Conservation (phyloP, 345 rosid species). For the Eutrema yunnanense region DNA sequence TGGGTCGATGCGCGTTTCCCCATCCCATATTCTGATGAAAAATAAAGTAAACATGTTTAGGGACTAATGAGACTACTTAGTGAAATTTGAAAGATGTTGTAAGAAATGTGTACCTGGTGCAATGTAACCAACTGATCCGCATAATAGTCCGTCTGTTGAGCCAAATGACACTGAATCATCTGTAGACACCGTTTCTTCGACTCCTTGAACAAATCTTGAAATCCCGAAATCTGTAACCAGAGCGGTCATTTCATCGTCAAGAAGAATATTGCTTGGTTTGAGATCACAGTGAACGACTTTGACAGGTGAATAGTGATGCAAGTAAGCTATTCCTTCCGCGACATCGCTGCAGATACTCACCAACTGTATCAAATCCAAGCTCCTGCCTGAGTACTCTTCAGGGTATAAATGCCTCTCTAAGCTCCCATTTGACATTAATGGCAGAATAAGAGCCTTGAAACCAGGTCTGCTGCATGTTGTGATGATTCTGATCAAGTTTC, state of each 20-base stretch:
- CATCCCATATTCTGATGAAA: slow-evolving; percentile 69
- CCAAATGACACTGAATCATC: slow-evolving; percentile 50
- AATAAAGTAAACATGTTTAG: background rate
- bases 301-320: slow-evolving; percentile 78
- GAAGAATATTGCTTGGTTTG: slow-evolving; percentile 91
- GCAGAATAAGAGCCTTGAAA: slow-evolving; percentile 84
- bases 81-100: background rate
- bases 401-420: slow-evolving; percentile 71
- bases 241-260: slow-evolving; percentile 83
- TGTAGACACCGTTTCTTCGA: slow-evolving; percentile 30
- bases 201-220: slow-evolving; percentile 49
- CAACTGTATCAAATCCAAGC: slow-evolving; percentile 59
- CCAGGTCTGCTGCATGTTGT: slow-evolving; percentile 82
- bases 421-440: slow-evolving; percentile 86
- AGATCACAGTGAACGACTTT: slow-evolving; percentile 94
- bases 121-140: slow-evolving; percentile 90
- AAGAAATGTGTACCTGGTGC: slow-evolving; percentile 62
- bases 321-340: slow-evolving; percentile 78
- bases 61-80: background rate
- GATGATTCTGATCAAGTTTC: slow-evolving; percentile 78
- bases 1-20: slow-evolving; percentile 68
- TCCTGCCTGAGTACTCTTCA: slow-evolving; percentile 20
- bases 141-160: slow-evolving; percentile 68
- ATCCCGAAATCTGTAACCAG: slow-evolving; percentile 90
- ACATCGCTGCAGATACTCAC: slow-evolving; percentile 75